phyloP scores from a whole-genome alignment of 192 early-diverging fungal genomes.

The Coemansia sp. region DNA sequence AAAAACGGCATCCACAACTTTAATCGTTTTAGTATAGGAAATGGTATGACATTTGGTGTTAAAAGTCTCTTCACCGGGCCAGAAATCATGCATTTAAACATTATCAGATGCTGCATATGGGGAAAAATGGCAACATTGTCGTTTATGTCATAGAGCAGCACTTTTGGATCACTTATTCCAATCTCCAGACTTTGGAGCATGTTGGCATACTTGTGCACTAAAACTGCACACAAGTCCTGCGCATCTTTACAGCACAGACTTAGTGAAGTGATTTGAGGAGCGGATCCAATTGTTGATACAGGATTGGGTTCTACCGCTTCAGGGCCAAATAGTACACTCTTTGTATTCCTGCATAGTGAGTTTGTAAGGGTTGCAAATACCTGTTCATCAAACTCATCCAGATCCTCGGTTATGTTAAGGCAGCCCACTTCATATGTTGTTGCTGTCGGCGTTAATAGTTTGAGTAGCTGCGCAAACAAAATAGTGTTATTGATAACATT shows the following conservation, averaged over 20 bases:
- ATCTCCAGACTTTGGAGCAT: neutral
- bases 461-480: neutral
- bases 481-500: neutral
- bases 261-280: neutral
- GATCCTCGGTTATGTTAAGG: neutral
- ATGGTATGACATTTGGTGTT: neutral
- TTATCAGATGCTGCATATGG: neutral
- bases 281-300: neutral
- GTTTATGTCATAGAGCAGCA: neutral
- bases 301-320: neutral
- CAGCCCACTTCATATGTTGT: neutral
- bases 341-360: neutral
- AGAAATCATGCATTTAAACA: neutral
- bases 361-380: neutral
- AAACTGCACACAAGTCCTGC: neutral
- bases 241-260: neutral
- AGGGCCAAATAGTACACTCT: too few species aligned
- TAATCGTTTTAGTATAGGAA: constrained; percentile 4
- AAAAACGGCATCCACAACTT: neutral
- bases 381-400: neutral
- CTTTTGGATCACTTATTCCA: neutral
- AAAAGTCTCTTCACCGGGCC: neutral
- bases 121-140: neutral
- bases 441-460: neutral
- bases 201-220: neutral